phyloP scores from a whole-genome alignment of 179 eudicot species.

The Beta lomatogona region DNA sequence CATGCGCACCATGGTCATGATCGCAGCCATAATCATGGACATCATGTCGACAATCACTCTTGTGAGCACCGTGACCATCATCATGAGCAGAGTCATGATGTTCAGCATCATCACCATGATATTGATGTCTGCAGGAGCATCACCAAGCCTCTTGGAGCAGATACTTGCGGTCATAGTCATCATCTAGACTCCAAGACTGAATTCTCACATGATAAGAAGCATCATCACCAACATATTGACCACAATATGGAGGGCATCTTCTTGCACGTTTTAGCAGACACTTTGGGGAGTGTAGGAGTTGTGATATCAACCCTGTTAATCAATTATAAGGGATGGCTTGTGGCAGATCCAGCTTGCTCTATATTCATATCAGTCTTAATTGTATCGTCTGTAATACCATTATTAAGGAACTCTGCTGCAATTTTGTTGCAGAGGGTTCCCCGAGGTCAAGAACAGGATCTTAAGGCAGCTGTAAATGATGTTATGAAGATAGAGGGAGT shows the following conservation, averaged over 20 bases:
- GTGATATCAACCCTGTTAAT: slow-evolving; percentile 87
- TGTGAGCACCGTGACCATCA: slow-evolving; percentile 24
- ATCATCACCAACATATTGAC: slow-evolving; percentile 66
- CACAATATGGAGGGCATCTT: slow-evolving; percentile 99
- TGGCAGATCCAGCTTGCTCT: slow-evolving; percentile 97
- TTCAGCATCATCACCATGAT: slow-evolving; percentile 28
- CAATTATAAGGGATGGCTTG: slow-evolving; percentile 91
- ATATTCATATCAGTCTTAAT: slow-evolving; percentile 85
- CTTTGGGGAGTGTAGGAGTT: slow-evolving; percentile 97
- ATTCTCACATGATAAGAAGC: slow-evolving; percentile 31
- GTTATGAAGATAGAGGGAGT: slow-evolving; percentile 75
- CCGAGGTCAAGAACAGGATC: slow-evolving; percentile 70
- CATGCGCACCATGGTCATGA: slow-evolving; percentile 27
- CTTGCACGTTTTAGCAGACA: slow-evolving; percentile 95
- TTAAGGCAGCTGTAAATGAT: slow-evolving; percentile 58
- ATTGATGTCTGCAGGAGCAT: slow-evolving; percentile 16
- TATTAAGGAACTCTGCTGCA: slow-evolving; percentile 90
- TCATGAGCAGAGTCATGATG: slow-evolving; percentile 27
- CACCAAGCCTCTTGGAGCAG: not conserved
- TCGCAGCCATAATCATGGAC: slow-evolving; percentile 19
- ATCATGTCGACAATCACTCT: not conserved
- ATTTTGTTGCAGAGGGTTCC: slow-evolving; percentile 89
- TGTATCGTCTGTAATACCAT: slow-evolving; percentile 84
- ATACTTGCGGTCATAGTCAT: slow-evolving; percentile 38
- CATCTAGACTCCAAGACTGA: slow-evolving; percentile 26